Base-by-base conservation (phyloP, 352 stramenopile species). In the Saprolegnia diclina region DNA sequence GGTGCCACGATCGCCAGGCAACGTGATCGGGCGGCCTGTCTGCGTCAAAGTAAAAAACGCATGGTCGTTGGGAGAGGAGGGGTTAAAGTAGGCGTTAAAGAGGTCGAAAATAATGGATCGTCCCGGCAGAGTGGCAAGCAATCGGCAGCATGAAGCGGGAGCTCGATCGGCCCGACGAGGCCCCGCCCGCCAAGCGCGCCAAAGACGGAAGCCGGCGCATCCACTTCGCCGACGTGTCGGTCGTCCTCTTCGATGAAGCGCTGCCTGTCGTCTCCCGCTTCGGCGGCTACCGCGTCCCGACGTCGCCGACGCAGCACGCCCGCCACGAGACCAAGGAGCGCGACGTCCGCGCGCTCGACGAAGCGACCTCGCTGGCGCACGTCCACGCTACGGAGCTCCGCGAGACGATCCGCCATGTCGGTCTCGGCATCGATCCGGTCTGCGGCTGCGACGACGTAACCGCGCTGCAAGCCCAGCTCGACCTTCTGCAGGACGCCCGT, bases 201-300 rank as follows among this genome's bases (percentile, higher is more conserved):
- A 48, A 48, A 7, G 42, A 48, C 11, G 13, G 42, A 14, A 14
- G 42, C 42, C 42, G 11, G 57, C 24, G 57, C 32, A 37, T 69
- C 10, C 53, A 19, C 3, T 69, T 69, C 18, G 53, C 54, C 48
- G 53, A 61, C 38, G 45, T 42, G 10, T n/a, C 46, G 24, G 62
- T 67, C 6, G 37, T 67, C 6, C 29, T 56, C 35, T 67, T 55
- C 21, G 26, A 67, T 22, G 35, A 67, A 55, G 62, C 53, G 6
- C 26, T 67, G 45, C 19, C 63, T 14, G 42, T 52, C 11, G 26
- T 69, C 5, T 48, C 63, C 6, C 63, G 63, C 29, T 69, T 62
- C 38, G 63, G 63, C 6, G 63, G 63, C 45, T 38, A 42, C 14
- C n/a, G 52, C 21, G 22, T 21, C 44, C 63, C 63, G 24, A 63